These are phyloP conservation scores for Trichophyton simii DNA, from an alignment of 2,329 filamentous ascomycete species.

Conservation along the genomic window DNA sequence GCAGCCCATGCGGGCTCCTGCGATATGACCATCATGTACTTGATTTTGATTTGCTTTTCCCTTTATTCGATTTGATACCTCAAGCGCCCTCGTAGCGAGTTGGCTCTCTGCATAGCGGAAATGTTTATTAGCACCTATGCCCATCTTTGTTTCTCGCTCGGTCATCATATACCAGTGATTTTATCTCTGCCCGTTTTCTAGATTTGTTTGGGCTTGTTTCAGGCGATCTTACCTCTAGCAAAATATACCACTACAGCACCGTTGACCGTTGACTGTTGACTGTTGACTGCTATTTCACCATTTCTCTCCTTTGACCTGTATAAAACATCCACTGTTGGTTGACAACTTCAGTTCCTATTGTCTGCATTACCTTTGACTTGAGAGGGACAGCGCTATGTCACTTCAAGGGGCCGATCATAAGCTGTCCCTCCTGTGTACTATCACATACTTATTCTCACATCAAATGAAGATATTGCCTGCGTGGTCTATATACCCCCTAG, in stretches of 20 bases:
- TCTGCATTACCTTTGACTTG: background rate
- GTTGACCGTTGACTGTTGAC: background rate
- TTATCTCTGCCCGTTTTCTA: background rate
- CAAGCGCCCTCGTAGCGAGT: background rate
- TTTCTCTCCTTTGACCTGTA: background rate
- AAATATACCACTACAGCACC: background rate
- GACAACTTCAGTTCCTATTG: background rate
- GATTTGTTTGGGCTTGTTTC: slow-evolving; percentile 1
- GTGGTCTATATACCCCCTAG: too few relatives aligned
- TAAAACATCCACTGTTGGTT: background rate
- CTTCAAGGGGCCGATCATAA: background rate
- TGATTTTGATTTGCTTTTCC: background rate
- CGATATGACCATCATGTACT: background rate
- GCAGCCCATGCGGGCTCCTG: background rate
- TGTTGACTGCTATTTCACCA: background rate
- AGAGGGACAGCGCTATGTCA: background rate
- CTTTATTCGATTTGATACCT: background rate
- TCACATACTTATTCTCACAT: background rate
- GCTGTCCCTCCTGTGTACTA: background rate
- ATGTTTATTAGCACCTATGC: background rate
- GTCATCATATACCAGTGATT: background rate
- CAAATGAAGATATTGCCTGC: background rate
- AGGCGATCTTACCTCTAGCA: background rate
- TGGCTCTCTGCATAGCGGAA: slow-evolving; percentile 2
- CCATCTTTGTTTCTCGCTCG: background rate